phyloP scores from a whole-genome alignment of 306 rosid species.

The Sophora flavescens region DNA sequence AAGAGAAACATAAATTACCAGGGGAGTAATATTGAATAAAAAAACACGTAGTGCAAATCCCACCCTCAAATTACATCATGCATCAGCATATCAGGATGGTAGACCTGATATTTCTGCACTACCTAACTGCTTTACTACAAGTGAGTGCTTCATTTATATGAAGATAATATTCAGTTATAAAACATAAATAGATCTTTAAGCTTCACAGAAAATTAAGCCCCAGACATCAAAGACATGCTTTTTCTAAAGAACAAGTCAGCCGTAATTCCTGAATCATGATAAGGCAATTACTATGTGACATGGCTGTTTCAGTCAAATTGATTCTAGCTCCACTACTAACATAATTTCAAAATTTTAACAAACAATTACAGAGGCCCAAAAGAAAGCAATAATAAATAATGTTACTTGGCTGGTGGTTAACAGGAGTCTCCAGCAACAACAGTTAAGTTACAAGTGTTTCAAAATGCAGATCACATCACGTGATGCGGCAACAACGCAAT shows the following conservation, averaged over 20 bases:
- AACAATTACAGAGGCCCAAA: background rate
- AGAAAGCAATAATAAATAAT: background rate
- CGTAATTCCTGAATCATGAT: conserved; percentile 7
- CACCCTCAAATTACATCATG: no score
- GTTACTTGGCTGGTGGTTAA: conserved; percentile 23
- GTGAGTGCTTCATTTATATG: background rate
- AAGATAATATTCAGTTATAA: conserved; percentile 1
- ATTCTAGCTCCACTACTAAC: conserved; percentile 19
- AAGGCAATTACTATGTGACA: background rate
- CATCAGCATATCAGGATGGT: conserved; percentile 1
- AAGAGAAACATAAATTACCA: background rate
- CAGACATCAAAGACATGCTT: background rate
- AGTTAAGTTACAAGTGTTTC: background rate
- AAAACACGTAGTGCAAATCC: no score
- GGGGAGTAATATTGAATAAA: no score
- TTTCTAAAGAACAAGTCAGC: background rate
- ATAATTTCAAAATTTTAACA: background rate
- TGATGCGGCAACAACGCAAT: no score
- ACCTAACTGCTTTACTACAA: background rate
- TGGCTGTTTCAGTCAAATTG: conserved; percentile 19
- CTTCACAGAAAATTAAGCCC: conserved; percentile 9
- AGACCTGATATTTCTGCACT: conserved; percentile 23
- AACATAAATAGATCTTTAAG: background rate
- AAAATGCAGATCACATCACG: no score
- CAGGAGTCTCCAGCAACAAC: conserved; percentile 26